Conservation (phyloP, 179 eudicot species). For the Camellia oleifera region DNA sequence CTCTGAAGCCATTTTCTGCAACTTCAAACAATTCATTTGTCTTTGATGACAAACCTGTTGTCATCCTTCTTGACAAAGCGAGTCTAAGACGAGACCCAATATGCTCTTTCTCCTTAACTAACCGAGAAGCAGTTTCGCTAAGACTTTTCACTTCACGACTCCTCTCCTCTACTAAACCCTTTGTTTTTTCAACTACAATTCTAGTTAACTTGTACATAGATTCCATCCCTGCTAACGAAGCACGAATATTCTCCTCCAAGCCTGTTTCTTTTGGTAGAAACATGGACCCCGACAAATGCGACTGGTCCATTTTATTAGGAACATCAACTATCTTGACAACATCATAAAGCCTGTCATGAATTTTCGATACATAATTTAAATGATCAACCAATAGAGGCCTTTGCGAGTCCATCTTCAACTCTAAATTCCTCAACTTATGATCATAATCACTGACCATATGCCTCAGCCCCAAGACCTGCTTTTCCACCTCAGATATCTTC, state of each 20-base stretch:
- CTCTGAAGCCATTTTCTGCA: conserved; percentile 87
- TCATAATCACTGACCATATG: conserved; percentile 55
- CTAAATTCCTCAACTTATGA: conserved; percentile 42
- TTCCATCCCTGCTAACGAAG: conserved; percentile 91
- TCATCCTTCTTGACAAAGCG: conserved; percentile 71
- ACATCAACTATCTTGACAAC: conserved; percentile 73
- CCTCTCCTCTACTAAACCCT: conserved; percentile 64
- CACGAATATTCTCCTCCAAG: conserved; percentile 81
- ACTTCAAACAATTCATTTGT: conserved; percentile 71
- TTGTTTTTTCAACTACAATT: conserved; percentile 55
- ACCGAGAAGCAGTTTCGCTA: conserved; percentile 68
- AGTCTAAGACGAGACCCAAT: conserved; percentile 81
- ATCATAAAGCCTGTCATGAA: conserved; percentile 69
- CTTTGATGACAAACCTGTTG: conserved; percentile 57
- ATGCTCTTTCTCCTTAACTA: conserved; percentile 89
- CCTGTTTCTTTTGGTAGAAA: conserved; percentile 86
- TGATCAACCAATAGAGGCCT: conserved; percentile 75
- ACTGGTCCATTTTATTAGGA: conserved; percentile 46
- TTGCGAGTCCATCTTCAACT: conserved; percentile 59
- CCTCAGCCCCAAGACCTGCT: conserved; percentile 49
- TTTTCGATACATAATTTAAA: conserved; percentile 54
- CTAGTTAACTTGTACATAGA: conserved; percentile 65
- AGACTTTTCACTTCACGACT: conserved; percentile 65
- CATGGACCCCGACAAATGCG: conserved; percentile 74
- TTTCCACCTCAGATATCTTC: conserved; percentile 55